Base-by-base conservation (phyloP, 2,329 filamentous ascomycete genomes). In the Fusarium torreyae region DNA sequence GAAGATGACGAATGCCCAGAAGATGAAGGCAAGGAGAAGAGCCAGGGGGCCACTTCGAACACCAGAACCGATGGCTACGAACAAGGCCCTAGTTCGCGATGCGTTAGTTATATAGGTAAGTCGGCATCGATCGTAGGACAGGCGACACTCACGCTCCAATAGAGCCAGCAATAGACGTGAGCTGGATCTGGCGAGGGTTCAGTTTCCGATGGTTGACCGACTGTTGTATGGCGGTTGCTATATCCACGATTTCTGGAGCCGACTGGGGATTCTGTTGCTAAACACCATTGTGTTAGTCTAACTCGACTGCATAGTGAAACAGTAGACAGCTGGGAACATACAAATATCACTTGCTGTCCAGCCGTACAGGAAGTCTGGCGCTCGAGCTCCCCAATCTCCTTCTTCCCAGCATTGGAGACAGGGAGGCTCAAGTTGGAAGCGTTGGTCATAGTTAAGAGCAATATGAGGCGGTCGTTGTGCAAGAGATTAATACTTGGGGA, bases 181-280 rank as follows among this genome's bases (percentile, higher is more conserved):
- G 50, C 9, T 53, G 50, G 4, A 53, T 53, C 18, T 53, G 50
- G 20, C 50, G 50, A 10, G 50, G 26, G 26, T 43, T 53, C 10
- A 43, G 31, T 9, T 36, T 36, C 18, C 50, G 50, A 43, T 53
- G 50, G 10, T 53, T 44, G 28, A 53, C 18, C 17, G 50, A 53
- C 13, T 53, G 24, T 1, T 43, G 17, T 2, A 53, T 31, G 20
- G 50, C 50, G 28, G 26, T 15, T 33, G 18, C 13, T 7, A 43
- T 14, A 36, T 36, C 34, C 15, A 36, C 15, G 34, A 17, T 36
- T 11, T 36, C 34, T 36, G 34, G 34, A 11, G 34, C 34, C 17
- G 34, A 36, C 17, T 36, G 34, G 3, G 34, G 14, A 11, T 36
- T 7, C 8, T 17, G 34, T 36, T 36, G 34, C 34, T 36, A 17